Conservation (phyloP, 2,329 filamentous ascomycete genomes). For the Scytalidium sp. region DNA sequence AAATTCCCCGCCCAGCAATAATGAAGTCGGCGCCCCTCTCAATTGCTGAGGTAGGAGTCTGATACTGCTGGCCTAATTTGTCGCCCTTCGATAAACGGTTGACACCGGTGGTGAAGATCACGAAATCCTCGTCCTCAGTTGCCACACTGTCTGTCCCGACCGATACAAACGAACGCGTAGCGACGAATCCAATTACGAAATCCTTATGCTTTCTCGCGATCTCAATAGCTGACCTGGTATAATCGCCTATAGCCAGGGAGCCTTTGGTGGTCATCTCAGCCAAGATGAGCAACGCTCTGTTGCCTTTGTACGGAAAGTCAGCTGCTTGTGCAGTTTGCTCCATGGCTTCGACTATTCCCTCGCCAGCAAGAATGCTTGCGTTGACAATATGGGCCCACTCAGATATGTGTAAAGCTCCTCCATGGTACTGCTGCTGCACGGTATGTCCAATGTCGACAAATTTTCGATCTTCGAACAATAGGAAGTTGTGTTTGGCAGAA, state of each 20-base stretch:
- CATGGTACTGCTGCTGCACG: conserved; percentile 73
- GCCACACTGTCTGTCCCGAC: conserved; percentile 68
- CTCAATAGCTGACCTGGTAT: conserved; percentile 68
- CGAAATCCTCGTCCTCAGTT: conserved; percentile 33
- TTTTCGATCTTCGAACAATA: conserved; percentile 79
- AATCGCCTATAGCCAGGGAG: conserved; percentile 70
- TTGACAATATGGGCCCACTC: conserved; percentile 68
- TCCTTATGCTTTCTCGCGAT: conserved; percentile 66
- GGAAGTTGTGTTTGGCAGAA: conserved; percentile 60
- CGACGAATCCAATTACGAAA: conserved; percentile 66
- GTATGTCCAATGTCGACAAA: conserved; percentile 80
- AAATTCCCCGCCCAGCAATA: conserved; percentile 79
- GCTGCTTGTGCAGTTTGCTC: conserved; percentile 35
- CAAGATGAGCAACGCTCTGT: conserved; percentile 70
- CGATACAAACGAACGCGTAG: conserved; percentile 61
- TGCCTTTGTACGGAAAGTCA: conserved; percentile 60
- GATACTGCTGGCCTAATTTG: conserved; percentile 77
- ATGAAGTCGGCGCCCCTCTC: conserved; percentile 69
- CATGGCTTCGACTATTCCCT: conserved; percentile 57
- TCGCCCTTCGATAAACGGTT: too few species aligned
- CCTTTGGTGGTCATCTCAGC: conserved; percentile 78
- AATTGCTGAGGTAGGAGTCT: conserved; percentile 69
- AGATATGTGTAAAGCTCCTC: conserved; percentile 67
- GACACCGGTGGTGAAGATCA: conserved; percentile 43
- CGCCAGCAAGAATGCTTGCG: conserved; percentile 63